Base-by-base conservation (phyloP, 192 early-diverging fungal genomes). In the Chytriomyces sp. region DNA sequence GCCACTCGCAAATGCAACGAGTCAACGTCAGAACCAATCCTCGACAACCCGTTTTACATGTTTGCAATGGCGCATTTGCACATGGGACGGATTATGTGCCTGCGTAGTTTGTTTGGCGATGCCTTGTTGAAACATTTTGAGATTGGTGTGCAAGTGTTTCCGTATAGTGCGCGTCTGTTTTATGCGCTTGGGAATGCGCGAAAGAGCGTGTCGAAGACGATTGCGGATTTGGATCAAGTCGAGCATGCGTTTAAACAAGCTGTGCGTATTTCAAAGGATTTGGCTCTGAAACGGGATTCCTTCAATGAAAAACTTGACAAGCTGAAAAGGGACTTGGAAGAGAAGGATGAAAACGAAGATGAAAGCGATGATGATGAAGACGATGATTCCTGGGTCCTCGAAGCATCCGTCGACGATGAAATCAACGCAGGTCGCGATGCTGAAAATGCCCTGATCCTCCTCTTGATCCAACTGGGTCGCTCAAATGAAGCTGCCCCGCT, bases 1-100 rank as follows among this genome's bases (percentile, higher is more conserved):
- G 16, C 66, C 13, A 45, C 26, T 8, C 7, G 24, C 20, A 67
- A 67, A 23, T 67, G 66, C 23, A 9, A 9, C 45, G 11, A 63
- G 44, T 26, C n/a, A 10, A 16, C 23, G 16, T 57, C 16, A n/a
- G 53, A 73, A 61, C 72, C 72, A 23, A 73, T 73, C 61, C 60
- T 73, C 7, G 72, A 73, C 60, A 73, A 73, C 45, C 72, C 72
- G 5, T 73, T 63, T 43, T 73, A 63, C 60, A 61, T 59, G 24
- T 73, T 35, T 45, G 72, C 72, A 3, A n/a, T 73, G 18, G 61
- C 60, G 18, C 48, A 44, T 9, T 44, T 62, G 6, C 20, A 13
- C 23, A 35, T 63, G 18, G 72, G 60, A 2, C 10, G 50, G 3
- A 11, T 73, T 5, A 5, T 43, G 13, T 45, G 35, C 11, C 43